Evolutionary conservation across 176 grass and related monocot species (phyloP), one percentile per base, ranked within the genome.

Genomic region (Otatea glauca): DNA sequence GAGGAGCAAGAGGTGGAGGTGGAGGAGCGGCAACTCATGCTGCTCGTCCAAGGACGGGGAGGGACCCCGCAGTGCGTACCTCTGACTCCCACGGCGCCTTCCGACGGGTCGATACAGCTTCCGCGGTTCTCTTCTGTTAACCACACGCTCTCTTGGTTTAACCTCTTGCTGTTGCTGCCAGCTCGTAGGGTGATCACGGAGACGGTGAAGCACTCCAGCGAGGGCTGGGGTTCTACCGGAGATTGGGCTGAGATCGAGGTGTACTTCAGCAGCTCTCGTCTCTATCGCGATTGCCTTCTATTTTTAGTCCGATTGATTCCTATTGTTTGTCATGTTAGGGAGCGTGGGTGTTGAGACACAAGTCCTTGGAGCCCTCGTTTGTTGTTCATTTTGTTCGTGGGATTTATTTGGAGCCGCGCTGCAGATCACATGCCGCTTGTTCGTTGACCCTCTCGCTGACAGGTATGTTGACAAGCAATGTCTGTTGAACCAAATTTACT

Each of bases 191-290:
- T 96, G 81, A 99, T 99, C n/a, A 99, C 93, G 75, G 96, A 99
- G 78, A 91, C 93, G 66, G 93, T 91, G 27, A 90, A 66, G 78
- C 93, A 96, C 70, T 96, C 96, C 7, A 81, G 89, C 42, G 56
- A 89, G 45, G 89, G 81, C 7, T 93, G 89, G 93, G 75, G 68
- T 77, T 72, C 81, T 6, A 90, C 91, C 18, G 88, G 91, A 88
- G 90, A 99, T 68, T 99, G 96, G 93, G 92, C 67, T 24, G 96
- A 96, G 88, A 90, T 96, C 41, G 96, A 99, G 91, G 96, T 96
- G 21, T 50, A 64, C 11, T 48, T 77, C 18, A 82, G 69, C 66
- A 23, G 65, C 63, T 85, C 69, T 61, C 38, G 12, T 6, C 35
- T 54, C 45, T 16, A 17, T 44, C 71, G 49, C 20, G 2, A 39